Percentiles rank a stretch among this genome's conserved stretches.
phyloP scores from a whole-genome alignment of 2,329 filamentous ascomycete species.

The Teratosphaeria viscida region DNA sequence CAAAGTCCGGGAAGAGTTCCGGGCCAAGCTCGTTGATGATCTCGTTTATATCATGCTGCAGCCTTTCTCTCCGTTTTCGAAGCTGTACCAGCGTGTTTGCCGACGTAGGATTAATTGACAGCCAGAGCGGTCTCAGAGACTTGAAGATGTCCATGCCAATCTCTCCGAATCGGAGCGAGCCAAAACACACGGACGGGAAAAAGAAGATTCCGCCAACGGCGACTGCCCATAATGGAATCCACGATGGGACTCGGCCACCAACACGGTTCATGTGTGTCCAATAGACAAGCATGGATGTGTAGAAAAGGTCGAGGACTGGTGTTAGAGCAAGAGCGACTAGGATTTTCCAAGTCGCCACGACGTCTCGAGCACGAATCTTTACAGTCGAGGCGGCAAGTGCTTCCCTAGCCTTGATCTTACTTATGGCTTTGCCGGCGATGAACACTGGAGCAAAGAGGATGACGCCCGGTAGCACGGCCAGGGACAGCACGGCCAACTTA shows the following conservation, averaged over 20 bases:
- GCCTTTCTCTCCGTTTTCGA: constrained; percentile 57
- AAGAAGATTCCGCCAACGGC: constrained; percentile 65
- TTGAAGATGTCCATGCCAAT: constrained; percentile 99
- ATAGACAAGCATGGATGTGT: constrained; percentile 62
- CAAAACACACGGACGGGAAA: constrained; percentile 84
- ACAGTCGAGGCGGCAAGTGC: constrained; percentile 77
- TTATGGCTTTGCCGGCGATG: constrained; percentile 72
- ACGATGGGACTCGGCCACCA: constrained; percentile 69
- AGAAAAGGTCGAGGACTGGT: constrained; percentile 71
- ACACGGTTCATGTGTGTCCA: constrained; percentile 75
- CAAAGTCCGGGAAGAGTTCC: constrained; percentile 95
- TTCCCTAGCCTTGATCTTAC: constrained; percentile 68
- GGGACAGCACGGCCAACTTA: constrained; percentile 65
- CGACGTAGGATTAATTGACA: constrained; percentile 75
- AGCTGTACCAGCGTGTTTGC: constrained; percentile 76
- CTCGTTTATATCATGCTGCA: constrained; percentile 75
- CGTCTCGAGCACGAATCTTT: constrained; percentile 78
- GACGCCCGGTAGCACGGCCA: constrained; percentile 76
- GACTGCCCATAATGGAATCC: constrained; percentile 69
- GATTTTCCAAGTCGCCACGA: constrained; percentile 91
- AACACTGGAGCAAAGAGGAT: constrained; percentile 84
- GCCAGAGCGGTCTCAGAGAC: constrained; percentile 74
- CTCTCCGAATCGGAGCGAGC: constrained; percentile 87
- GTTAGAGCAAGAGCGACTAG: constrained; percentile 77
- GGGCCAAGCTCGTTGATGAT: constrained; percentile 92